phyloP scores from a whole-genome alignment of 345 rosid genomes.

The Bruguiera sexangula region DNA sequence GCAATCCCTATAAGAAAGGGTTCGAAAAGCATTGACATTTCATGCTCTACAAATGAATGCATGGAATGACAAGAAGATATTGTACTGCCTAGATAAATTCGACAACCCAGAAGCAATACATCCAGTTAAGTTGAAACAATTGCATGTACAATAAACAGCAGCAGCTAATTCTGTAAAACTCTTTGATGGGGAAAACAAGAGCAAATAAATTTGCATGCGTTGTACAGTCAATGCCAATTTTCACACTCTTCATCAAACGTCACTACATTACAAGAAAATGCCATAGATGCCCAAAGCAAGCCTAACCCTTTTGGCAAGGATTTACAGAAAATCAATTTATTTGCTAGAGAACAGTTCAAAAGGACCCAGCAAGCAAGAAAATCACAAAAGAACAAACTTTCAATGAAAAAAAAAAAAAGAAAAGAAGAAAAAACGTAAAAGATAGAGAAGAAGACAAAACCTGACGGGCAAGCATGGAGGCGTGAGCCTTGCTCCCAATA shows the following conservation, averaged over 20 bases:
- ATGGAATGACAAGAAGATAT: neutral
- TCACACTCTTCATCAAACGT: no score
- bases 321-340: no score
- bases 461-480: constrained; percentile 87
- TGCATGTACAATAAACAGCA: no score
- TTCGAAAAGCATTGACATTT: neutral
- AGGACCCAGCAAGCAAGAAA: neutral
- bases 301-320: no score
- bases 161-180: no score
- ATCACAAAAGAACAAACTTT: neutral
- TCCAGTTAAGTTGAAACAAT: no score
- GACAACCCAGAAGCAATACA: no score
- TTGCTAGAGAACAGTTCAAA: no score
- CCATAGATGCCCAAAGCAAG: no score
- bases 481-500: constrained; percentile 91
- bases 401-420: constrained; percentile 10
- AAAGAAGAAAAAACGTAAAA: neutral
- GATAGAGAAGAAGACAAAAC: constrained; percentile 24
- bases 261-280: no score
- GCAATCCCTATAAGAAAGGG: constrained; percentile 54
- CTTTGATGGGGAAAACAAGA: neutral
- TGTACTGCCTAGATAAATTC: no score
- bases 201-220: neutral
- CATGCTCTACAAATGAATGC: neutral
- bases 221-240: neutral